Percentiles rank a stretch among this genome's conserved stretches.
These are phyloP conservation scores for Boehmeria nivea DNA, from an alignment of 306 rosid species.

Conservation along the genomic window DNA sequence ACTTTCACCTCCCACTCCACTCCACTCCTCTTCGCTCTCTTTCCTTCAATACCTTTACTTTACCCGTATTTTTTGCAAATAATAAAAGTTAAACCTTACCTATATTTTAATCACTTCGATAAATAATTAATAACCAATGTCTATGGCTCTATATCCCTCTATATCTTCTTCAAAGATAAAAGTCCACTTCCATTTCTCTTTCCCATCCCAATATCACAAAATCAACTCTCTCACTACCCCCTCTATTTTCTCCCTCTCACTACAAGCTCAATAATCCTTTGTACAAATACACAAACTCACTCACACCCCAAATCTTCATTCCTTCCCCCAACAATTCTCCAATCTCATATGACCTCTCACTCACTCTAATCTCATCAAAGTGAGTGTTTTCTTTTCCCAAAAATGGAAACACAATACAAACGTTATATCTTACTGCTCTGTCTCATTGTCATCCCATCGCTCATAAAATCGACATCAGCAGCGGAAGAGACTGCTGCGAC, in stretches of 20 bases:
- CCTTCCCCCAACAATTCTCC: neutral
- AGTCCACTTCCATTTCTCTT: neutral
- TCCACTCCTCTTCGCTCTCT: too few relatives aligned
- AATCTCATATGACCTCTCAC: too few relatives aligned
- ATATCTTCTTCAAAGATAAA: constrained; percentile 19
- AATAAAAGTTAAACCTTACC: neutral
- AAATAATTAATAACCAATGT: too few relatives aligned
- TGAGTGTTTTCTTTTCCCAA: too few relatives aligned
- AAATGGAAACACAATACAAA: neutral
- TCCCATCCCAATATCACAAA: neutral
- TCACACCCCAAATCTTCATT: neutral
- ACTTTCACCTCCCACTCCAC: neutral
- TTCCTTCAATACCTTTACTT: neutral
- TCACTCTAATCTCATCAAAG: too few relatives aligned
- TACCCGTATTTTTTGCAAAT: neutral
- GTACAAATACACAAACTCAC: too few relatives aligned
- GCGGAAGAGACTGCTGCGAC: neutral
- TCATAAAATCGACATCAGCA: neutral
- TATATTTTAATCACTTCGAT: too few relatives aligned
- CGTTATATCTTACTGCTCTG: neutral
- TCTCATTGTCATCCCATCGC: constrained; percentile 6
- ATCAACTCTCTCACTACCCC: neutral
- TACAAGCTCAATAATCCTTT: too few relatives aligned
- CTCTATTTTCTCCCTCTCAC: neutral
- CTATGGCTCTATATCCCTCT: too few relatives aligned